Conservation (phyloP, 2,329 filamentous ascomycete genomes). For the Nemania diffusa region DNA sequence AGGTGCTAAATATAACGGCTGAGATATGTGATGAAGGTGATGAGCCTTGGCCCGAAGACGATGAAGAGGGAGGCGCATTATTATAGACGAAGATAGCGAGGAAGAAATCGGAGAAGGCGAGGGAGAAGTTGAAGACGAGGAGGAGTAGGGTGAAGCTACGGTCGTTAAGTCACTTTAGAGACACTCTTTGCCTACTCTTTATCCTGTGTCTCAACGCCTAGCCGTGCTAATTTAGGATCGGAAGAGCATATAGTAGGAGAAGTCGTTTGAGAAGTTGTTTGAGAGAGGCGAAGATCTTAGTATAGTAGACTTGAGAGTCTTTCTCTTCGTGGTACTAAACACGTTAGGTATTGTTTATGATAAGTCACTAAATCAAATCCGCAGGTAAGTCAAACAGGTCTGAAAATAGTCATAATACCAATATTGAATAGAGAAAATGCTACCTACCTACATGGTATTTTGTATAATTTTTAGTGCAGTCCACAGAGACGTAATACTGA, state of each 20-base stretch:
- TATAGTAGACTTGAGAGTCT: neutral
- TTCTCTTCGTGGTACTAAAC: neutral
- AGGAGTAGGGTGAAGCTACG: constrained; percentile 29
- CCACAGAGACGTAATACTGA: too few relatives aligned
- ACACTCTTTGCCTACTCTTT: neutral
- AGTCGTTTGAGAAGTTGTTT: neutral
- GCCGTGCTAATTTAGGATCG: neutral
- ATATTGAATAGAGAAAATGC: too few relatives aligned
- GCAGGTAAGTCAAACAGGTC: neutral
- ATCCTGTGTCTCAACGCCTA: neutral
- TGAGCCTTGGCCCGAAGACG: constrained; percentile 21
- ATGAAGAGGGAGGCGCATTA: neutral
- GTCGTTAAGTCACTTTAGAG: neutral
- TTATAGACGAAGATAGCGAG: constrained; percentile 29
- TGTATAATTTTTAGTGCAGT: too few relatives aligned
- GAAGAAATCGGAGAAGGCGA: neutral
- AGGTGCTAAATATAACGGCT: constrained; percentile 27
- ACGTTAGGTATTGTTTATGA: neutral
- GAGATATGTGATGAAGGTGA: constrained; percentile 31
- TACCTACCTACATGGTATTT: too few relatives aligned
- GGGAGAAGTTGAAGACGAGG: constrained; percentile 8
- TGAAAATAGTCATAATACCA: too few relatives aligned
- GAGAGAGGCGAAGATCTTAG: neutral
- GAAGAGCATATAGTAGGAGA: neutral
- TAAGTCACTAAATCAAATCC: neutral